Evolutionary conservation across 164 flowering plant species (phyloP), one percentile per base, ranked within the genome.

Genomic region (Santalum album): DNA sequence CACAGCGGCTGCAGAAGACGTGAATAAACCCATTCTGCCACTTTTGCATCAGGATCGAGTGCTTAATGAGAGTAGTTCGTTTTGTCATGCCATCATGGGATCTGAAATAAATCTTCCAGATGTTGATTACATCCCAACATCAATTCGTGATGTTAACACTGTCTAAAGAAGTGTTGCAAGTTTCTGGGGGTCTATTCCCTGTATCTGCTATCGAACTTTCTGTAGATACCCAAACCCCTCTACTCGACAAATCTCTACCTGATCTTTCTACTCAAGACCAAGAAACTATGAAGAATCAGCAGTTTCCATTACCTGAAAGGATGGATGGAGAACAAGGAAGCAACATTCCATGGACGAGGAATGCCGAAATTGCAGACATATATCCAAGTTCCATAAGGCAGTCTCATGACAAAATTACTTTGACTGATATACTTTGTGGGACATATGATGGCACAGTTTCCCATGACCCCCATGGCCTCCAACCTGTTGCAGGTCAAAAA

Each of bases 281-380:
- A 20, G 25, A 12, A 45, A 3, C 3, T 45, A 17, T 14, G 11
- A 45, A 20, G 21, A 14, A 45, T 20, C 49, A 45, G 25, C 1
- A 20, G 12, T 20, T n/a, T 16, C 7, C 6, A 16, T n/a, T 42
- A 16, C 4, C 20, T 42, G 3, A 19, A 2, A 18, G 2, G 20
- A 20, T 3, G 2, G n/a, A 20, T 18, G 16, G 45, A 9, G 45
- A n/a, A 42, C 54, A 54, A 53, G 25, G 54, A 32, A 40, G 16
- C 18, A 50, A 53, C 29, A 26, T 51, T 38, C 50, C 65, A 35
- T 36, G 35, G 60, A 39, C 67, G 56, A 49, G 25, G 51, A 55
- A 45, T 53, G 53, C 65, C 20, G 71, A 68, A 35, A 49, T 60
- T 59, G 35, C 47, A 34, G 55, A 18, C 19, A 46, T 43, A 19